Percentiles rank a stretch among this genome's conserved stretches.
phyloP scores from a whole-genome alignment of 2,329 filamentous ascomycete genomes.

The Neoscytalidium dimidiatum region DNA sequence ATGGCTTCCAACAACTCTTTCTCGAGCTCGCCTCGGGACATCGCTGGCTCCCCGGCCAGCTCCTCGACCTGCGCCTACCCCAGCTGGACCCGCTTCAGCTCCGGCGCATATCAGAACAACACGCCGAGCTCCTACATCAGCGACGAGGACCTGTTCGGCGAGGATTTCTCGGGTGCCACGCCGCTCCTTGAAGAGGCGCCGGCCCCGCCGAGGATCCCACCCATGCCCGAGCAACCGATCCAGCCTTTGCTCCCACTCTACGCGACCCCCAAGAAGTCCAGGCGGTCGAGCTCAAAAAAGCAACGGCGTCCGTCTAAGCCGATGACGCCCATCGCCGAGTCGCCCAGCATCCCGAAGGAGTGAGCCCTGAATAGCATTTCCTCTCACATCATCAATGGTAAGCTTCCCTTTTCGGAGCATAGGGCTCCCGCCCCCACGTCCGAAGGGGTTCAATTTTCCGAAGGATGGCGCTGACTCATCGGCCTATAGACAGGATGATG shows the following conservation, averaged over 20 bases:
- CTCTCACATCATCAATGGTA: constrained; percentile 17
- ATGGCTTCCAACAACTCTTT: constrained; percentile 35
- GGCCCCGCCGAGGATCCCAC: constrained; percentile 39
- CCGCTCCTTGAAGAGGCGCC: constrained; percentile 42
- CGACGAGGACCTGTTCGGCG: constrained; percentile 43
- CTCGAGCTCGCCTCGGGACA: constrained; percentile 28
- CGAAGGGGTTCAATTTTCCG: not conserved
- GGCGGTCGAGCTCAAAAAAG: constrained; percentile 43
- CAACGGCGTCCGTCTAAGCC: constrained; percentile 41
- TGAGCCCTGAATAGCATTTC: constrained; percentile 28
- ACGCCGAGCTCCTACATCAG: constrained; percentile 44
- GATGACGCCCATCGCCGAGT: constrained; percentile 45
- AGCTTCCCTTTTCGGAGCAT: constrained; percentile 1
- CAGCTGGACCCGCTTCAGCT: constrained; percentile 38
- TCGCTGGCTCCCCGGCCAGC: constrained; percentile 22
- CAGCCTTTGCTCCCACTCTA: constrained; percentile 42
- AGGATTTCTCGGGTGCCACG: constrained; percentile 35
- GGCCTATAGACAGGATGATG: constrained; percentile 5
- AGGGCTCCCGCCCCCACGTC: not conserved
- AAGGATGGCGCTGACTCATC: constrained; percentile 10
- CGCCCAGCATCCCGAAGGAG: constrained; percentile 38
- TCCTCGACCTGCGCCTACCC: constrained; percentile 43
- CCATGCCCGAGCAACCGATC: constrained; percentile 27
- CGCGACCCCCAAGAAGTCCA: constrained; percentile 39
- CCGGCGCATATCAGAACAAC: constrained; percentile 30